Base-by-base conservation (phyloP, 257 asterid species). In the Nicotiana obtusifolia region DNA sequence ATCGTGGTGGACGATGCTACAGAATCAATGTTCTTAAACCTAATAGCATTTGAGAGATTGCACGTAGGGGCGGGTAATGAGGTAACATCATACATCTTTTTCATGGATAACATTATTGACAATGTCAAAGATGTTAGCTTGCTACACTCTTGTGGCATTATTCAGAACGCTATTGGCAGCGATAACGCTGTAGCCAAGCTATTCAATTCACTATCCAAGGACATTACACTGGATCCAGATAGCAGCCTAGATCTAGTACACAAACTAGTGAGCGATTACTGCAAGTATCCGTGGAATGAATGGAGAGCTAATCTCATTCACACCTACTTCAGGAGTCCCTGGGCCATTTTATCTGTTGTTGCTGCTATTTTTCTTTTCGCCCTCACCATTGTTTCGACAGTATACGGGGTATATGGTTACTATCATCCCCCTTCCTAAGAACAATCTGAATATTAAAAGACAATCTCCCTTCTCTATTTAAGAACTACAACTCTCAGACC, bases 331-430 rank as follows among this genome's bases (percentile, higher is more conserved):
- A 87, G 85, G 15, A 89, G 76, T 33, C 97, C 97, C 5, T 92
- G 93, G 97, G 91, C 92, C 0, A 52, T 76, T 28, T 76, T 92
- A 4, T 92, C 94, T 4, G 85, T 89, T 26, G 1, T 84, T 53
- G 95, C 93, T 3, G 93, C 92, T 26, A 56, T 87, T 53, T 24
- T 90, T 31, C 95, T 90, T 19, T 92, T 89, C n/a, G 91, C 84
- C 4, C 91, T 92, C 85, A 89, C 93, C 82, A 85, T 85, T 20
- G 15, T 83, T 35, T 91, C 88, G 84, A 87, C 94, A 0, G 7
- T 89, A 1, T 92, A 85, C 64, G 5, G 82, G 10, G 67, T 86
- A 64, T 47, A 85, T n/a, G 17, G 82, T 22, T 87, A 89, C 49
- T 75, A 87, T 37, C 19, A 19, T 16, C 88, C 88, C 41, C 71